Base-by-base conservation (phyloP, 2,329 filamentous ascomycete genomes). In the Penicillium sp. region DNA sequence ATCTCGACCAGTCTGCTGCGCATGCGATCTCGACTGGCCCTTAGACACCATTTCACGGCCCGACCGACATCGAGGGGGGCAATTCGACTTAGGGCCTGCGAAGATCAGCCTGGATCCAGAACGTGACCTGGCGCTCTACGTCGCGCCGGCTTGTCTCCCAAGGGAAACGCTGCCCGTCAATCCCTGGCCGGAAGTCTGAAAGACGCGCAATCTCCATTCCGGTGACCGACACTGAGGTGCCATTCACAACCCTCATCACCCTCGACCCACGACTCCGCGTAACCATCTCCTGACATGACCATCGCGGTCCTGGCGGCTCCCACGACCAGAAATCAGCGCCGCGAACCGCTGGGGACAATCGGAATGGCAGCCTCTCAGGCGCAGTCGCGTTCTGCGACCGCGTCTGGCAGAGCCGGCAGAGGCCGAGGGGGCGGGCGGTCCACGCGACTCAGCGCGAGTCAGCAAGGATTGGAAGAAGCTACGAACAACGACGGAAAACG, bases 281-380 rank as follows among this genome's bases (percentile, higher is more conserved):
- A 40, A 48, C 38, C 27, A 37, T 23, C 41, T 45, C 48, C 42
- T 63, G 60, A 60, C 57, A 67, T 67, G 64, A 67, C 59, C 60
- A 56, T 53, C 59, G 57, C 62, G 55, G 62, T 66, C 53, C 36
- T 65, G 47, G 54, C 62, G 39, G 54, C 61, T 32, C 49, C 60
- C 30, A 58, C 49, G 36, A 64, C 54, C 44, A 62, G 59, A 51
- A 55, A 53, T 50, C 60, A 63, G 55, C 57, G 57, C 57, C 64
- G 64, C 52, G 59, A 64, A 56, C 61, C 62, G 30, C 51, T 67
- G 48, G 51, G 52, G 51, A 53, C 57, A 37, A 58, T 67, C 47
- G 50, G 59, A 52, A 67, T 67, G 64, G 62, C 61, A 47, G 50
- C 60, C 39, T 59, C 62, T 44, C 62, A 64, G 56, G 56, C 60